These are phyloP conservation scores for Porcisia deanei DNA, from an alignment of 208 protist genomes.

Conservation along the genomic window DNA sequence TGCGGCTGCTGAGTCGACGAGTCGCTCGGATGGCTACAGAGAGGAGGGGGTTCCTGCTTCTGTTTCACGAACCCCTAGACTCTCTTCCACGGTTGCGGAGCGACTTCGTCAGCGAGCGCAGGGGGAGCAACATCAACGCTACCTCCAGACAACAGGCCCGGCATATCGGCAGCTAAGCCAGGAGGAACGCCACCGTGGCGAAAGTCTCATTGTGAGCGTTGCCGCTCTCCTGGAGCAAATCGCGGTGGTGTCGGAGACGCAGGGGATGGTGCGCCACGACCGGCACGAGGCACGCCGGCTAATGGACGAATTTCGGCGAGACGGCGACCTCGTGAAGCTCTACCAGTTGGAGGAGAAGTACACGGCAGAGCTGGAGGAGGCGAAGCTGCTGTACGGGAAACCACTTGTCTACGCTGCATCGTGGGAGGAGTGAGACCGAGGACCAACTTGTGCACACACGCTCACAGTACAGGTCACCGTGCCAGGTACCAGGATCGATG, in stretches of 20 bases:
- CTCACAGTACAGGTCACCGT: too few species aligned
- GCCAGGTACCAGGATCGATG: background rate
- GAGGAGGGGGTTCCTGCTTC: background rate
- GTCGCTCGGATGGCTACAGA: background rate
- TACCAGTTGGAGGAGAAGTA: slow-evolving; percentile 50
- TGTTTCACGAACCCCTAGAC: background rate
- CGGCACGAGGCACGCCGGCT: slow-evolving; percentile 46
- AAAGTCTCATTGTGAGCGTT: slow-evolving; percentile 50
- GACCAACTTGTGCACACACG: background rate
- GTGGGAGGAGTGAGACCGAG: background rate
- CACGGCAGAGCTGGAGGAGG: slow-evolving; percentile 34
- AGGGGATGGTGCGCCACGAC: slow-evolving; percentile 44
- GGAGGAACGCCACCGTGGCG: slow-evolving; percentile 47
- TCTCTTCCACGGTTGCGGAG: slow-evolving; percentile 8
- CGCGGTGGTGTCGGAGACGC: slow-evolving; percentile 34
- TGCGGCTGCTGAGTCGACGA: background rate
- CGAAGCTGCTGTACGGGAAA: slow-evolving; percentile 36
- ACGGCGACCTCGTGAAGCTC: slow-evolving; percentile 52
- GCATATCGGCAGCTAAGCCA: slow-evolving; percentile 25
- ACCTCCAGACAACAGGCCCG: slow-evolving; percentile 23
- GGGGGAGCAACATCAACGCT: slow-evolving; percentile 21
- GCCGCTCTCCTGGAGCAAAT: slow-evolving; percentile 57
- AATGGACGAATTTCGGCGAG: slow-evolving; percentile 44
- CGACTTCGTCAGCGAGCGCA: slow-evolving; percentile 13
- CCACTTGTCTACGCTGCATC: slow-evolving; percentile 23